phyloP scores from a whole-genome alignment of 106 monocot genomes.

The Allium sativum region DNA sequence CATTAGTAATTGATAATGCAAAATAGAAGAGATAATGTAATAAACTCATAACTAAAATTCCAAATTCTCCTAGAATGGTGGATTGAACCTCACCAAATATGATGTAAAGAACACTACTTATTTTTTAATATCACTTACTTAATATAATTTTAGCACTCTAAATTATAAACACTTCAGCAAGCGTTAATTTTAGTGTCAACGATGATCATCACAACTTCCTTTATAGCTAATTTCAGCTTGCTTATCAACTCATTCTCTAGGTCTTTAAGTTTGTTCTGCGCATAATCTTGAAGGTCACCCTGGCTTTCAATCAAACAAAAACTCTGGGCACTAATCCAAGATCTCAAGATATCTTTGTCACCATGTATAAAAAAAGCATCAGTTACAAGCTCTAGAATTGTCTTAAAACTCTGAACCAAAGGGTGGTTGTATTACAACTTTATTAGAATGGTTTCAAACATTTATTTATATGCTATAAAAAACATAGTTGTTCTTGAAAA shows the following conservation, averaged over 20 bases:
- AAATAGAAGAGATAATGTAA: no score
- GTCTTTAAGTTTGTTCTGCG: slow-evolving; percentile 76
- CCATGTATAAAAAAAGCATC: slow-evolving; percentile 96
- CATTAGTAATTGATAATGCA: no score
- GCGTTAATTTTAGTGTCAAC: no score
- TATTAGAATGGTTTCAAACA: not conserved
- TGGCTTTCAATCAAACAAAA: slow-evolving; percentile 84
- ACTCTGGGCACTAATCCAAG: slow-evolving; percentile 69
- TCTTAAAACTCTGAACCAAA: slow-evolving; percentile 62
- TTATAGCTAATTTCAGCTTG: slow-evolving; percentile 77
- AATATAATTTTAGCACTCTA: no score
- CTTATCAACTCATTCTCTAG: slow-evolving; percentile 72
- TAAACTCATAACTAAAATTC: no score
- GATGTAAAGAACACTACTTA: no score
- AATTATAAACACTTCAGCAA: no score
- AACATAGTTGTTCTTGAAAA: slow-evolving; percentile 80
- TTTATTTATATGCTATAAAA: slow-evolving; percentile 1
- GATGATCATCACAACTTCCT: slow-evolving; percentile 66
- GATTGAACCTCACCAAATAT: no score
- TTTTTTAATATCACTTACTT: no score
- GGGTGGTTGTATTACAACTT: not conserved
- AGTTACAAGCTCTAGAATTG: slow-evolving; percentile 53
- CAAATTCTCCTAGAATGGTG: no score
- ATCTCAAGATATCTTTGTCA: slow-evolving; percentile 78
- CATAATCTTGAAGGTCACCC: slow-evolving; percentile 85